phyloP scores from a whole-genome alignment of 2,329 filamentous ascomycete genomes.

The Cladosporium velox region DNA sequence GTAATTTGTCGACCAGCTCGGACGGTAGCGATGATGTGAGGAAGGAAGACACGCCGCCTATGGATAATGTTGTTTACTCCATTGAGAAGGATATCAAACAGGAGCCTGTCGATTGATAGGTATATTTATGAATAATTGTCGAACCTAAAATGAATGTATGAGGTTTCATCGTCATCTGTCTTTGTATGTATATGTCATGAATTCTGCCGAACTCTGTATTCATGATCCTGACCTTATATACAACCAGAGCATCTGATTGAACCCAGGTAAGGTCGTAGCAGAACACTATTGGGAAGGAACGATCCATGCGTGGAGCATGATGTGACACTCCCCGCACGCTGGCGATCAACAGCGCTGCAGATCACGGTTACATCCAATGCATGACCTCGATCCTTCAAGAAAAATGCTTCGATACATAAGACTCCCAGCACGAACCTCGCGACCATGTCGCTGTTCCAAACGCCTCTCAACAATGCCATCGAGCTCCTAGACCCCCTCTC shows the following conservation, averaged over 20 bases:
- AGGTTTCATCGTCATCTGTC: not conserved
- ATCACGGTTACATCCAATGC: slow-evolving; percentile 11
- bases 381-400: not conserved
- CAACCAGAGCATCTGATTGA: not conserved
- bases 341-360: slow-evolving; percentile 12
- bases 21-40: slow-evolving; percentile 18
- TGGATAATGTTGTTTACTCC: slow-evolving; percentile 14
- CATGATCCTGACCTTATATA: not conserved
- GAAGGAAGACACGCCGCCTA: slow-evolving; percentile 17
- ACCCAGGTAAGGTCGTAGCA: not conserved
- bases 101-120: slow-evolving; percentile 27
- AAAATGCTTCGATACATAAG: not conserved
- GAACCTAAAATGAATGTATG: not conserved
- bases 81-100: slow-evolving; percentile 27
- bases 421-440: not conserved
- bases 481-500: not conserved
- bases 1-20: slow-evolving; percentile 18
- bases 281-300: not conserved
- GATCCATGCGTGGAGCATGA: not conserved
- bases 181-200: not conserved
- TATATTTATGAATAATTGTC: not conserved
- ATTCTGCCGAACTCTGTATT: not conserved
- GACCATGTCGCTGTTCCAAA: slow-evolving; percentile 14
- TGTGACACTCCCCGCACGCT: slow-evolving; percentile 15
- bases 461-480: not conserved